Evolutionary conservation across 2,329 filamentous ascomycete species (phyloP), one percentile per base, ranked within the genome.

Genomic region (Cytospora schulzeri): DNA sequence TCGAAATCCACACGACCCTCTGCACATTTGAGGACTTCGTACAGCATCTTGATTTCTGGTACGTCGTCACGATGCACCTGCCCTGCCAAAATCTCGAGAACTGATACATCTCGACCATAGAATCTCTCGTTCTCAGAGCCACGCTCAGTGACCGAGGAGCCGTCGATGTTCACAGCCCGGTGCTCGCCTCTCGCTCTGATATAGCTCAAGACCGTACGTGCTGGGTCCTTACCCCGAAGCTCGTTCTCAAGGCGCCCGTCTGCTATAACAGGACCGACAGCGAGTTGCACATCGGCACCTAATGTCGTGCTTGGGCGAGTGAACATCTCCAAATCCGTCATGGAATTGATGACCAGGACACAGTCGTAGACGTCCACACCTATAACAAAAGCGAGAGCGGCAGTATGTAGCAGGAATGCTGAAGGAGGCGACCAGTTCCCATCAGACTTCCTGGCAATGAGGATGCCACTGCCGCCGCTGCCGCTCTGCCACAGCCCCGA

Each of bases 351-450:
- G 41, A 97, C 91, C 11, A 97, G 85, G 17, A 98, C 91, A 73
- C 93, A 97, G 75, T 98, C 94, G 80, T 97, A 98, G 35, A 97
- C 93, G 74, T 98, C 94, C 50, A 97, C 90, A 2, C 93, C 94
- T 7, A 93, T 89, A 60, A 97, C 85, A 73, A 98, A 97, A 41
- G 93, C 94, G 38, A 97, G 83, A 0, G 91, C 92, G 1, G 92
- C 87, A 0, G 94, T 97, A 74, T 98, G 94, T 55, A 97, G 83
- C 79, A 97, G 85, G 69, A 98, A 93, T 56, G 91, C 93, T 0
- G 92, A 96, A 0, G 94, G 94, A 11, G 93, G 91, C 68, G 92
- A 95, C 93, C 93, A 97, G 68, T 88, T 89, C 8, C 93, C 93
- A 69, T 96, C 93, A 28, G 90, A 89, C 72, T 91, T 91, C 69